phyloP scores from a whole-genome alignment of 2,329 filamentous ascomycete species.

The Fusarium odoratissimum region DNA sequence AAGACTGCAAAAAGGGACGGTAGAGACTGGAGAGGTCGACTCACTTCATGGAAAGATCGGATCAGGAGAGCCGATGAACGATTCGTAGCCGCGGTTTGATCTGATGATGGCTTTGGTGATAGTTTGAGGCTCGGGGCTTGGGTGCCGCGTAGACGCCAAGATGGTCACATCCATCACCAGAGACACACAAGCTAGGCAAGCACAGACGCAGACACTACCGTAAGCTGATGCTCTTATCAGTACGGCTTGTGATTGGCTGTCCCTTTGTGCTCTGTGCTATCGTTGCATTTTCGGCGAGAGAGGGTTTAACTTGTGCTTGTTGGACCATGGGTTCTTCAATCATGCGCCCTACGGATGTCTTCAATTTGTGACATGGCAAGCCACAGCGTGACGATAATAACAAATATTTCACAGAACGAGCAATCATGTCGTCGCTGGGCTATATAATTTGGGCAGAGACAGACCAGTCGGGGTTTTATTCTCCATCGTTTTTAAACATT shows the following conservation, averaged over 20 bases:
- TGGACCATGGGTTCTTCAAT: not conserved
- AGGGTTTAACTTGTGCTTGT: not conserved
- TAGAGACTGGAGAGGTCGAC: conserved; percentile 7
- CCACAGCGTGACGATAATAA: not conserved
- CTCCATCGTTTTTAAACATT: not conserved
- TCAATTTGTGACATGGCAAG: not conserved
- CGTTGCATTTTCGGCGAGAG: not conserved
- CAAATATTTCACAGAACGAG: not conserved
- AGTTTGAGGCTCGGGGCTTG: not conserved
- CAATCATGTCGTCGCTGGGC: not conserved
- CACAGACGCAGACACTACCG: conserved; percentile 14
- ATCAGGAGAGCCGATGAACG: conserved; percentile 29
- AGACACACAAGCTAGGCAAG: not conserved
- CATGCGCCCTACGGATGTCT: not conserved
- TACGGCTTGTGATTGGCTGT: not conserved
- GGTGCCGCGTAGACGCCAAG: conserved; percentile 13
- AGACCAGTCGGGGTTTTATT: conserved; percentile 1
- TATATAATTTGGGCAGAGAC: not conserved
- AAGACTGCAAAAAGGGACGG: not conserved
- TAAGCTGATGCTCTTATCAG: conserved; percentile 16
- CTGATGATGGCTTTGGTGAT: conserved; percentile 23
- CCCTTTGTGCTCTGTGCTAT: not conserved
- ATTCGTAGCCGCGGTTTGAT: conserved; percentile 6
- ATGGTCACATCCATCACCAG: not conserved
- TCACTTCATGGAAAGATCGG: conserved; percentile 30